Percentiles rank a stretch among this genome's conserved stretches.
These are phyloP conservation scores for Vigna radiata DNA, from an alignment of 306 rosid species.

Conservation along the genomic window DNA sequence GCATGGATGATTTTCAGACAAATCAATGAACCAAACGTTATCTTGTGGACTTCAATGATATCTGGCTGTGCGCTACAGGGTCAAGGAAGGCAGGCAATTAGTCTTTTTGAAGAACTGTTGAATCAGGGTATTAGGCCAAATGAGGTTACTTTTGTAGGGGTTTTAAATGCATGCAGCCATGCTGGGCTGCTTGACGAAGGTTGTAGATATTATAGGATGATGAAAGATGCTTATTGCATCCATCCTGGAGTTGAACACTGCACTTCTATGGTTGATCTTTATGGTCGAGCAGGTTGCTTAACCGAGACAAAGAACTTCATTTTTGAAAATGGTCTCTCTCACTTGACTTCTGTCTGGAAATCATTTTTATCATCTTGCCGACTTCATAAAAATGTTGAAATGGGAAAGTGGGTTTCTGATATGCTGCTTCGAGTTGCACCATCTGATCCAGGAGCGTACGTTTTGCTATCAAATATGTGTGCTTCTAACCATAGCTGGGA, in stretches of 20 bases:
- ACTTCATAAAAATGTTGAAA: conserved; percentile 66
- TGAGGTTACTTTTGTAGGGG: conserved; percentile 76
- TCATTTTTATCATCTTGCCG: conserved; percentile 78
- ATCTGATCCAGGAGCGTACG: conserved; percentile 68
- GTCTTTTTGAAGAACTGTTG: conserved; percentile 71
- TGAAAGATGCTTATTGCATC: conserved; percentile 71
- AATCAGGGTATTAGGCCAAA: conserved; percentile 67
- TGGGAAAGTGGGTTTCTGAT: conserved; percentile 79
- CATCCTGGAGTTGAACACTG: conserved; percentile 73
- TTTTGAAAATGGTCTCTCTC: conserved; percentile 61
- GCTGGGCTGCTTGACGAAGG: conserved; percentile 86
- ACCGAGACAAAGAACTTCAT: conserved; percentile 70
- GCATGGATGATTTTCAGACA: conserved; percentile 64
- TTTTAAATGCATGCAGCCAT: conserved; percentile 90
- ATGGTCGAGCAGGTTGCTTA: conserved; percentile 83
- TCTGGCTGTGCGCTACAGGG: conserved; percentile 77
- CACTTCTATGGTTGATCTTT: conserved; percentile 93
- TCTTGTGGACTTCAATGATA: conserved; percentile 87
- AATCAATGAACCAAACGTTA: conserved; percentile 58
- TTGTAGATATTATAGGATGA: conserved; percentile 65
- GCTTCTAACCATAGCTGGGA: conserved; percentile 68
- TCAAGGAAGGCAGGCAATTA: conserved; percentile 66
- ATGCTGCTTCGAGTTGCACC: conserved; percentile 68
- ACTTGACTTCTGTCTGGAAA: conserved; percentile 71
- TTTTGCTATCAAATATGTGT: conserved; percentile 74